These are phyloP conservation scores for Cyclotella kingstonii DNA, from an alignment of 108 stramenopile genomes.

Conservation along the genomic window DNA sequence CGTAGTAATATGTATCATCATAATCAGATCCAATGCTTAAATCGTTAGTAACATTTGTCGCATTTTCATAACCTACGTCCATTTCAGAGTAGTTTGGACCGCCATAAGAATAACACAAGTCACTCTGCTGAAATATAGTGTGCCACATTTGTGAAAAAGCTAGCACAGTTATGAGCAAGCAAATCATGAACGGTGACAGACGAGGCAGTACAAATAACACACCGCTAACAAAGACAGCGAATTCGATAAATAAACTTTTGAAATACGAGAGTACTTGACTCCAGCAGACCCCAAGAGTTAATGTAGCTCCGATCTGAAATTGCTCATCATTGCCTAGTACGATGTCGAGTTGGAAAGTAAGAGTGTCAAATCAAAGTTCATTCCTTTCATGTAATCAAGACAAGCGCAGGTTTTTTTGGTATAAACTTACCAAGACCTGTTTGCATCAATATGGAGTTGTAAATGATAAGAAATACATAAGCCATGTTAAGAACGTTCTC, in stretches of 20 bases:
- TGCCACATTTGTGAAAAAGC: conserved; percentile 85
- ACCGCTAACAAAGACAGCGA: conserved; percentile 83
- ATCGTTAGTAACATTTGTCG: not conserved
- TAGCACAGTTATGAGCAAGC: conserved; percentile 64
- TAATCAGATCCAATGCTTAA: no score
- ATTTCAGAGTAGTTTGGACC: no score
- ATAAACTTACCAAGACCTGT: conserved; percentile 11
- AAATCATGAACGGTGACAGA: conserved; percentile 68
- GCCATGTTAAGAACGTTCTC: conserved; percentile 71
- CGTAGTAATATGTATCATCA: no score
- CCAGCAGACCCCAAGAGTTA: conserved; percentile 69
- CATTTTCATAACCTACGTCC: not conserved
- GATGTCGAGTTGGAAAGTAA: no score
- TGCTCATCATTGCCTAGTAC: conserved; percentile 26
- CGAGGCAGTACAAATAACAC: conserved; percentile 65
- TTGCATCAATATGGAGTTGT: conserved; percentile 66
- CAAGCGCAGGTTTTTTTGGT: no score
- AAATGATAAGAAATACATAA: conserved; percentile 65
- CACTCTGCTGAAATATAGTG: conserved; percentile 57
- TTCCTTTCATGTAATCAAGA: no score
- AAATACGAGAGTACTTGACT: conserved; percentile 71
- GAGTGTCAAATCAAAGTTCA: no score
- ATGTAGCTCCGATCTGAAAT: conserved; percentile 64
- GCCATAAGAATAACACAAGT: conserved; percentile 45
- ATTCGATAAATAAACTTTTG: conserved; percentile 75